Conservation (phyloP, 1,139 yeast species). For the Blastobotrys aristatus region DNA sequence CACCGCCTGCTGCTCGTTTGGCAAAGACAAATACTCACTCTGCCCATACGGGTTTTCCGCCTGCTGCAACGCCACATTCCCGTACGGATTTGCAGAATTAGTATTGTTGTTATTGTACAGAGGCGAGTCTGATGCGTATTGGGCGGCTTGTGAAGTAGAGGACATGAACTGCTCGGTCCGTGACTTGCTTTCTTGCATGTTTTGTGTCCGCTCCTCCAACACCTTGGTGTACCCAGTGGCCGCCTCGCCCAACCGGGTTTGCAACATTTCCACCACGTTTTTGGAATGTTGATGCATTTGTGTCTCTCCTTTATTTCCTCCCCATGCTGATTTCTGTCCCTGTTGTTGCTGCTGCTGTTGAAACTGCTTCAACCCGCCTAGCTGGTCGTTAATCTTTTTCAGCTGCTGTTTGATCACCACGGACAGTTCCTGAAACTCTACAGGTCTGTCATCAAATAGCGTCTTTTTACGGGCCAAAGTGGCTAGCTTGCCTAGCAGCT, state of each 20-base stretch:
- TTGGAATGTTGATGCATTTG: constrained; percentile 71
- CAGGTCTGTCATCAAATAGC: constrained; percentile 90
- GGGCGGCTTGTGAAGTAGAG: constrained; percentile 1
- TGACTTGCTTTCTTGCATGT: constrained; percentile 73
- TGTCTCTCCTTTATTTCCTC: constrained; percentile 30
- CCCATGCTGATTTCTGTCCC: constrained; percentile 28
- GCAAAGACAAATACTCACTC: constrained; percentile 45
- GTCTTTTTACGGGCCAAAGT: constrained; percentile 81
- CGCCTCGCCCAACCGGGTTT: constrained; percentile 84
- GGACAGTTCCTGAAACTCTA: constrained; percentile 88
- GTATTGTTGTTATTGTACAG: constrained; percentile 3
- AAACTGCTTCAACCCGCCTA: constrained; percentile 56
- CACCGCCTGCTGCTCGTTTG: constrained; percentile 67
- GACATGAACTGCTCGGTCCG: constrained; percentile 81
- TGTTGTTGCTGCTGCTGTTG: constrained; percentile 22
- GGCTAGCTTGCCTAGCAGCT: constrained; percentile 74
- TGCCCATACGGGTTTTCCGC: constrained; percentile 33
- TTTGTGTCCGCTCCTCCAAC: constrained; percentile 76
- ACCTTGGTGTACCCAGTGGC: constrained; percentile 90
- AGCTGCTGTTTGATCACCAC: constrained; percentile 91
- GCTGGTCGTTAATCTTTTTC: constrained; percentile 72
- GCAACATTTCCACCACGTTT: constrained; percentile 80
- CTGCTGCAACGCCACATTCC: constrained; percentile 25
- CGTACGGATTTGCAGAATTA: constrained; percentile 35
- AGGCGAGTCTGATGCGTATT: constrained; percentile 2